phyloP scores from a whole-genome alignment of 2,329 filamentous ascomycete species.

The Onygena corvina region DNA sequence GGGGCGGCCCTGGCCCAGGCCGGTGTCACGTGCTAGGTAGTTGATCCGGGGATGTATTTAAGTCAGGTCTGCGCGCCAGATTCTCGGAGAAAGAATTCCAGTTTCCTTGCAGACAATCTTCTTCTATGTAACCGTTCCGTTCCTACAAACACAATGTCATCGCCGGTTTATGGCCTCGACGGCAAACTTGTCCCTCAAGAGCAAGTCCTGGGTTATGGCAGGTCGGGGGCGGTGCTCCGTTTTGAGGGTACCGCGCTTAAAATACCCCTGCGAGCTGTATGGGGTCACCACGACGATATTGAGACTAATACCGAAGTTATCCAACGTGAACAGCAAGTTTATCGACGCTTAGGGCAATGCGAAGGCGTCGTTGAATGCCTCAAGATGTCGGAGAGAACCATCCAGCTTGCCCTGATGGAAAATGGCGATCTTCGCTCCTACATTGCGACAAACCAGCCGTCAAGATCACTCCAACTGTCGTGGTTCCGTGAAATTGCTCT shows the following conservation, averaged over 20 bases:
- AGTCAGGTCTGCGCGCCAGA: too few relatives aligned
- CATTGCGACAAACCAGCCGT: slow-evolving; percentile 14
- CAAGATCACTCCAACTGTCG: slow-evolving; percentile 17
- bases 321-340: slow-evolving; percentile 9
- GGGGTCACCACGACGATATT: slow-evolving; percentile 7
- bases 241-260: slow-evolving; percentile 7
- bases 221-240: slow-evolving; percentile 10
- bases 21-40: too few relatives aligned
- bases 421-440: slow-evolving; percentile 22
- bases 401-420: slow-evolving; percentile 17
- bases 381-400: neutral
- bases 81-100: too few relatives aligned
- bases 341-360: slow-evolving; percentile 6
- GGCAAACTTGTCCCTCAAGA: slow-evolving; percentile 4
- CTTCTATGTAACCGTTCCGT: too few relatives aligned
- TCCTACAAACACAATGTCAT: too few relatives aligned
- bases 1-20: too few relatives aligned
- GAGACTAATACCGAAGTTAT: slow-evolving; percentile 4
- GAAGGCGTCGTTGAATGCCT: slow-evolving; percentile 10
- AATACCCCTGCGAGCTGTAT: slow-evolving; percentile 7
- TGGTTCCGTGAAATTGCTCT: slow-evolving; percentile 16
- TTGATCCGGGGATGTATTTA: too few relatives aligned
- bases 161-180: slow-evolving; percentile 8
- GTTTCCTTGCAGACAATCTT: too few relatives aligned
- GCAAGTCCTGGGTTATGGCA: slow-evolving; percentile 10